These are phyloP conservation scores for Mortierella sp. DNA, from an alignment of 371 early-diverging fungal species.

Conservation along the genomic window DNA sequence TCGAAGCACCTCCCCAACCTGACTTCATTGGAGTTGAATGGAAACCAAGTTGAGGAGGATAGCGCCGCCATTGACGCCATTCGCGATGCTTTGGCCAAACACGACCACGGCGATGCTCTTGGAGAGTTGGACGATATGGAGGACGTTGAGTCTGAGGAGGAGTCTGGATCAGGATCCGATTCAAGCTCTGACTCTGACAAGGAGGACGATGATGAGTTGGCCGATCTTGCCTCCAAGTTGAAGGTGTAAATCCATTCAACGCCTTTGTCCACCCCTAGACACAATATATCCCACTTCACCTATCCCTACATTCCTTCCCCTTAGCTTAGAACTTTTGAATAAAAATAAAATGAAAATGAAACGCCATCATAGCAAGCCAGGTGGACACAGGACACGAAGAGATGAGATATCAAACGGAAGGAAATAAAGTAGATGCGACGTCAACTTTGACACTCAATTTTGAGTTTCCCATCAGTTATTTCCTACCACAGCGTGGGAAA, in stretches of 20 bases:
- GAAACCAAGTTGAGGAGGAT: conserved; percentile 91
- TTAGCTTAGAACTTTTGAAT: not conserved
- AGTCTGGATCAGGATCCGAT: conserved; percentile 28
- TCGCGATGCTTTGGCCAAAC: conserved; percentile 75
- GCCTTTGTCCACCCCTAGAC: not conserved
- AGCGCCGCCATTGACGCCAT: conserved; percentile 77
- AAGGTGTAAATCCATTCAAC: conserved; percentile 28
- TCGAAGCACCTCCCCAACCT: conserved; percentile 71
- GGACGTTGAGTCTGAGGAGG: conserved; percentile 77
- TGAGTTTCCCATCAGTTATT: conserved; percentile 9
- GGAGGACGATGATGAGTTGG: conserved; percentile 64
- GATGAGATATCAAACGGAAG: not conserved
- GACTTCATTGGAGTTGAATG: conserved; percentile 87
- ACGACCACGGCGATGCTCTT: conserved; percentile 83
- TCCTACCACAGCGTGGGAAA: conserved; percentile 46
- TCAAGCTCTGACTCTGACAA: conserved; percentile 60
- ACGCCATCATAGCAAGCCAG: too few relatives aligned
- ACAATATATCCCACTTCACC: not conserved
- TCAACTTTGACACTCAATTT: not conserved
- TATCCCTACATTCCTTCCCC: not conserved
- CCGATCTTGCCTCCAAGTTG: conserved; percentile 44
- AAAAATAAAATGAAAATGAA: too few relatives aligned
- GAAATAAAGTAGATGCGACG: not conserved
- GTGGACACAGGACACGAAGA: not conserved
- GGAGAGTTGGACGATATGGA: conserved; percentile 98